phyloP scores from a whole-genome alignment of 129 eudicot genomes.

The Flaveria trinervia region DNA sequence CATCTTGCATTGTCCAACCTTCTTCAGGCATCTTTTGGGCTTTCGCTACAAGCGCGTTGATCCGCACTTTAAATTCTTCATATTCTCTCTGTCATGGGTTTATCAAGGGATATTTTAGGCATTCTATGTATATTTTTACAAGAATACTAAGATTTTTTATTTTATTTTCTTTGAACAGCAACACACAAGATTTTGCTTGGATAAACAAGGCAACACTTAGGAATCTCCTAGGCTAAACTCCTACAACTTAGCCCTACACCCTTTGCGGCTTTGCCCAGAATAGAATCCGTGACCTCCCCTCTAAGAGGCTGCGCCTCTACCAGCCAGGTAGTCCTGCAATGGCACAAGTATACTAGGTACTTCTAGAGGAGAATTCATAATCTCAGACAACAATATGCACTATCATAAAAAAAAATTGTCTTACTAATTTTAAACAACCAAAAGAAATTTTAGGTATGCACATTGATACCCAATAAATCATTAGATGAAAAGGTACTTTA shows the following conservation, averaged over 20 bases:
- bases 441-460: background rate
- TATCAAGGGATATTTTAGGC: background rate
- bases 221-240: too few species aligned
- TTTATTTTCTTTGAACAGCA: too few species aligned
- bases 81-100: conserved; percentile 54
- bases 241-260: too few species aligned
- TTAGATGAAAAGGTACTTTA: background rate
- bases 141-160: too few species aligned
- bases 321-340: too few species aligned
- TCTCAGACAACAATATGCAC: background rate
- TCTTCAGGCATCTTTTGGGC: conserved; percentile 67
- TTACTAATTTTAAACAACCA: background rate
- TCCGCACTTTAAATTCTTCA: conserved; percentile 57
- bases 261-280: too few species aligned
- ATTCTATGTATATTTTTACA: too few species aligned
- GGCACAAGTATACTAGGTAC: background rate
- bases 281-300: too few species aligned
- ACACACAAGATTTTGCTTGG: too few species aligned
- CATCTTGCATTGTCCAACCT: conserved; percentile 68
- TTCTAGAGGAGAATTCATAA: background rate
- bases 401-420: background rate
- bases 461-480: background rate
- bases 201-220: too few species aligned
- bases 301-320: too few species aligned
- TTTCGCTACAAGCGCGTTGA: conserved; percentile 59